Evolutionary conservation across 192 early-diverging fungal species (phyloP), one percentile per base, ranked within the genome.

Genomic region (Linnemannia hyalina): DNA sequence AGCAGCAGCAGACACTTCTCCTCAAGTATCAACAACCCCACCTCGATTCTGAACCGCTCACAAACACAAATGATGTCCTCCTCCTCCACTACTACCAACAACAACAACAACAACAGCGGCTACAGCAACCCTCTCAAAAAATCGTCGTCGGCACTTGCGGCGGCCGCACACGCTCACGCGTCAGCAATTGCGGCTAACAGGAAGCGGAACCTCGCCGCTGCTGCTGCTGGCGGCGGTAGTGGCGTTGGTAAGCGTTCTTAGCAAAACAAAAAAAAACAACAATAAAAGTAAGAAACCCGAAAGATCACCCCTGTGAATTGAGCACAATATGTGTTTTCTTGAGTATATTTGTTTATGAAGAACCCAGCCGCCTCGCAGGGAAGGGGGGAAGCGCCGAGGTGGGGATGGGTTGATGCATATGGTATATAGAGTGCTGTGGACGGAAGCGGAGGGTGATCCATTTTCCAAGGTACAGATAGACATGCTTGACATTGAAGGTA

Each of bases 161-260:
- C 80, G 0, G 81, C 74, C 3, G 81, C 81, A 72, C 81, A 82
- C 18, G 81, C 81, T 22, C 81, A 82, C 73, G 81, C 75, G 0
- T 77, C 81, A 1, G 81, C 81, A 52, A 82, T 77, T 38, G 81
- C 81, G 7, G 81, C 81, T 7, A 76, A 69, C 41, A 76, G 81
- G 70, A 82, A 82, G 36, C 80, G 80, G 63, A 65, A 57, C 60
- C 60, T 65, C 13, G 60, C 60, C 32, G 60, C 26, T 32, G 29
- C 60, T 65, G 60, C 60, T 65, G 29, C 29, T 23, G 23, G 60
- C 15, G 29, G 60, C 10, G 23, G 60, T 32, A 29, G 60, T 32
- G 60, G 55, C 23, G 29, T 29, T 65, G 60, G 55, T 18, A 23
- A 9, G 29, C 60, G 60, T 65, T 32, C 29, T 29, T 65, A 65